Conservation (phyloP, 371 early-diverging fungal species). For the Zychaea mexicana region DNA sequence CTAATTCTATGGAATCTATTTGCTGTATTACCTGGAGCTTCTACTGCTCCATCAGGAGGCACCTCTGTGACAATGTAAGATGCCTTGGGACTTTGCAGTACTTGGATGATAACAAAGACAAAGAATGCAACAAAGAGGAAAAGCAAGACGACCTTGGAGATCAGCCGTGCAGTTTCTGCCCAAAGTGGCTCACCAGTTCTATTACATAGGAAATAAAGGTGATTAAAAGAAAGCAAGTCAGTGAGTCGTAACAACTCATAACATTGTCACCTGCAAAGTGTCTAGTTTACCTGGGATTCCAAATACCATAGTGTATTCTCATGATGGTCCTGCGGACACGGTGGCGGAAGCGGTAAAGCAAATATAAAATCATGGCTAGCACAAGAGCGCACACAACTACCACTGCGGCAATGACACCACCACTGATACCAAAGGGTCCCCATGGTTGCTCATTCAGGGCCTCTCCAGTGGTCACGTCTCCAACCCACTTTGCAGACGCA, state of each 20-base stretch:
- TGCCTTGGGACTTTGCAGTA: slow-evolving; percentile 27
- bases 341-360: slow-evolving; percentile 17
- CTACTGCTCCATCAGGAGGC: slow-evolving; percentile 8
- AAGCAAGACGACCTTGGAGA: slow-evolving; percentile 20
- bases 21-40: slow-evolving; percentile 12
- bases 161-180: slow-evolving; percentile 32
- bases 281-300: slow-evolving; percentile 22
- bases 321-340: not conserved
- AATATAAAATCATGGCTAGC: not conserved
- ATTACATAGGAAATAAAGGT: too few relatives aligned
- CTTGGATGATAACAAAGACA: slow-evolving; percentile 30
- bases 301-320: slow-evolving; percentile 20
- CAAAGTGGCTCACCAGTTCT: slow-evolving; percentile 37
- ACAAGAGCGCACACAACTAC: slow-evolving; percentile 14
- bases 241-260: not conserved
- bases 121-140: slow-evolving; percentile 27
- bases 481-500: not conserved
- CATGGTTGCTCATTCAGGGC: not conserved
- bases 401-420: slow-evolving; percentile 26
- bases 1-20: too few relatives aligned
- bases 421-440: not conserved
- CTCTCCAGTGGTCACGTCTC: not conserved
- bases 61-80: slow-evolving; percentile 11
- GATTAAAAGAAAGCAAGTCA: not conserved
- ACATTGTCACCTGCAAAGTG: not conserved